phyloP scores from a whole-genome alignment of 768 basidiomycete species.

The Ramaria rubella region DNA sequence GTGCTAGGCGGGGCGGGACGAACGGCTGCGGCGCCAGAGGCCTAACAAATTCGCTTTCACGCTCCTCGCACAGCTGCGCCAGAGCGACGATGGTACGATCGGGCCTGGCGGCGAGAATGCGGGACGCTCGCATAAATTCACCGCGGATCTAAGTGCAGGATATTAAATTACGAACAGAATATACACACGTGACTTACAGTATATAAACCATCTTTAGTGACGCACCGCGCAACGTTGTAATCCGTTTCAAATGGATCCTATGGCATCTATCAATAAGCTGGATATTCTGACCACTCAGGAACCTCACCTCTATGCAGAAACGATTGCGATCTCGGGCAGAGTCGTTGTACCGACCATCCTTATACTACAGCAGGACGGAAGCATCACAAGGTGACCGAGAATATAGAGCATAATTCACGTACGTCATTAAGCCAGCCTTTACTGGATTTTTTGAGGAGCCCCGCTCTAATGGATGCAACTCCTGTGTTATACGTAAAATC shows the following conservation, averaged over 20 bases:
- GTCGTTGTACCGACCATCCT: conserved; percentile 48
- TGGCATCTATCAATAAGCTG: background rate
- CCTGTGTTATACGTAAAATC: conserved; percentile 90
- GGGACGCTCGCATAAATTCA: conserved; percentile 93
- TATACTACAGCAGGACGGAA: background rate
- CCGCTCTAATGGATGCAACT: conserved; percentile 86
- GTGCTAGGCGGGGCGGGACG: conserved; percentile 40
- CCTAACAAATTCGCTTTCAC: conserved; percentile 59
- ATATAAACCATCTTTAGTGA: conserved; percentile 93
- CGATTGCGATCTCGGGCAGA: conserved; percentile 78
- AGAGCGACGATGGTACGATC: conserved; percentile 77
- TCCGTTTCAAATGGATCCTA: conserved; percentile 97
- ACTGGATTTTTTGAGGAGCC: conserved; percentile 79
- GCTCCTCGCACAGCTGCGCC: conserved; percentile 88
- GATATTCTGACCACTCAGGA: background rate
- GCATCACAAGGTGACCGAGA: conserved; percentile 38
- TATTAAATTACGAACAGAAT: conserved; percentile 11
- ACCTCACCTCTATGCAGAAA: conserved; percentile 84
- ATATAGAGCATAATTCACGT: conserved; percentile 23
- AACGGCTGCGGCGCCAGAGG: conserved; percentile 38
- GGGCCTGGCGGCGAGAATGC: conserved; percentile 74
- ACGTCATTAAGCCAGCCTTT: conserved; percentile 97
- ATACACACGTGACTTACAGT: conserved; percentile 47
- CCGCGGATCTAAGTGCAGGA: conserved; percentile 71
- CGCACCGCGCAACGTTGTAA: conserved; percentile 94